phyloP scores from a whole-genome alignment of 441 rosid genomes.

The Raphanus hybrid region DNA sequence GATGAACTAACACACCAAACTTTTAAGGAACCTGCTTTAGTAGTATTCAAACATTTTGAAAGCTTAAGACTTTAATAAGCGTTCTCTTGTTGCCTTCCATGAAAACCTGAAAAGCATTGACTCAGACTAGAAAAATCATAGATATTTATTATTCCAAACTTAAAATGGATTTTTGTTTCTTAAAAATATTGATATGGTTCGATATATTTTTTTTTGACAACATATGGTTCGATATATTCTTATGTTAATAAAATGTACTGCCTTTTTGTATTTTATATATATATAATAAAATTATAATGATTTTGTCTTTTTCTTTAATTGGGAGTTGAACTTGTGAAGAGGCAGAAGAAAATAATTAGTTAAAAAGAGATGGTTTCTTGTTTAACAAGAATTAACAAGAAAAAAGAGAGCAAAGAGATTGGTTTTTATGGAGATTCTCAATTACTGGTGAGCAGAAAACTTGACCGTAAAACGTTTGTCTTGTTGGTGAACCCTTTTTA shows the following conservation, averaged over 20 bases:
- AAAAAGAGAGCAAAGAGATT: background rate
- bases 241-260: too few species aligned
- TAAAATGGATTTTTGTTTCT: background rate
- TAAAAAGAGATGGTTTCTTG: conserved; percentile 21
- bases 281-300: background rate
- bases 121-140: background rate
- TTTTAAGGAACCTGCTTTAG: conserved; percentile 26
- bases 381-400: background rate
- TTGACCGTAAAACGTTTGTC: conserved; percentile 38
- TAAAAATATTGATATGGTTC: background rate
- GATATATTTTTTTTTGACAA: too few species aligned
- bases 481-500: conserved; percentile 45
- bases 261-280: too few species aligned
- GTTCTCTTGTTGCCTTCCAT: conserved; percentile 32
- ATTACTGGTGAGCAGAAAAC: conserved; percentile 41
- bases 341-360: background rate
- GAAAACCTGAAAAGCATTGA: conserved; percentile 28
- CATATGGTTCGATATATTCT: too few species aligned
- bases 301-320: conserved; percentile 18
- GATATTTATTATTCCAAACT: conserved; percentile 13
- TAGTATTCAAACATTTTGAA: conserved; percentile 22
- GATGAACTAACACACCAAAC: conserved; percentile 91
- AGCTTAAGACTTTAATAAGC: conserved; percentile 31
- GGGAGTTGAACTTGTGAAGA: background rate
- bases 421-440: conserved; percentile 31